Percentiles rank a stretch among this genome's conserved stretches.
phyloP scores from a whole-genome alignment of 805 yeast genomes.

The Lipomyces spencermartinsiae region DNA sequence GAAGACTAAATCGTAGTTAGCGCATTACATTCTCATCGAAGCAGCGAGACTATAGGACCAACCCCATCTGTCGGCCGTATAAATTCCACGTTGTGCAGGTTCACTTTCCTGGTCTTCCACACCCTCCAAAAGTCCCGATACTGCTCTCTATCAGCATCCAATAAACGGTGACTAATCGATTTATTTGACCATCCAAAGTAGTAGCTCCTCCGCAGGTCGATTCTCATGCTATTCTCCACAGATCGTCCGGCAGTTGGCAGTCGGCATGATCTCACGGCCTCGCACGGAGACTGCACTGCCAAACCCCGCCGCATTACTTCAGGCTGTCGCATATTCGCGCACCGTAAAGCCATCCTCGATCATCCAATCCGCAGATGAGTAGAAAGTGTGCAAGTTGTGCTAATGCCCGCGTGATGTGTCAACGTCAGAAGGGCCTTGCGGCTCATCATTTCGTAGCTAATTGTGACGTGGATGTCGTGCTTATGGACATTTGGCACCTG shows the following conservation, averaged over 20 bases:
- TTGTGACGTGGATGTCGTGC: not conserved
- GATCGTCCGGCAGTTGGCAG: not conserved
- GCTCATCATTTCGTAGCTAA: not conserved
- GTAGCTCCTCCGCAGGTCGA: not conserved
- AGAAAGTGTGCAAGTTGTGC: not conserved
- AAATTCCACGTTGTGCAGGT: not conserved
- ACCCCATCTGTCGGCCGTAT: not conserved
- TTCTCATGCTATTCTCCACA: not conserved
- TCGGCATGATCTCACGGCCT: not conserved
- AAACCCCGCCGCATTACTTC: not conserved
- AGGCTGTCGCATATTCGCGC: not conserved
- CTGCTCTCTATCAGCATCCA: not conserved
- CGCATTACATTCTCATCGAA: not conserved
- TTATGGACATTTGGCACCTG: not conserved
- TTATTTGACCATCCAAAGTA: not conserved
- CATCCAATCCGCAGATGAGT: not conserved
- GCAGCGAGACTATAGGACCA: not conserved
- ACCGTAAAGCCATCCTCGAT: not conserved
- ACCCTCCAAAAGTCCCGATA: not conserved
- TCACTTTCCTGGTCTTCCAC: not conserved
- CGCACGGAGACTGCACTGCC: not conserved
- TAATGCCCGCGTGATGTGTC: not conserved
- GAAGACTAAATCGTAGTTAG: not conserved
- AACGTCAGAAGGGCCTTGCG: not conserved
- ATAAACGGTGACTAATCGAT: not conserved